Base-by-base conservation (phyloP, 768 basidiomycete species). In the Mycena haematopus region DNA sequence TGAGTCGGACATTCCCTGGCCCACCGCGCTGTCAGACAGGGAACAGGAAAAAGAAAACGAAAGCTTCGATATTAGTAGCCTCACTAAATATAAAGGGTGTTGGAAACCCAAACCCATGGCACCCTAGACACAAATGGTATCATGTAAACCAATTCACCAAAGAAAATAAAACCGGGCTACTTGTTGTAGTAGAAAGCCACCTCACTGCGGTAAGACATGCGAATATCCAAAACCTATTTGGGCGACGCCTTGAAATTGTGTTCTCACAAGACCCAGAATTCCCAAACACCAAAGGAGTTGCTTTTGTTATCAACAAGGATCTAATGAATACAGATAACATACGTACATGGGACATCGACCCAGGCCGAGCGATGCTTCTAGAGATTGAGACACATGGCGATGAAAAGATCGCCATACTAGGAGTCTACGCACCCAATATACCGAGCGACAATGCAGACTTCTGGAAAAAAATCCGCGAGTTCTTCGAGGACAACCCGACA, bases 351-450 rank as follows among this genome's bases (percentile, higher is more conserved):
- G 63, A 65, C n/a, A 29, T 69, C 14, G 57, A 69, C 1, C 59
- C 63, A 0, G 69, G 69, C 8, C 44, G 57, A 1, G 69, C 68
- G 3, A 3, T 67, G 6, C 44, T 47, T 0, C 3, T 65, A 1
- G 31, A 35, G 14, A 42, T 58, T 13, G 42, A 51, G 2, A 69
- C 65, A 65, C 68, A 69, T 46, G 15, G 38, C 2, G 45, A 13
- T 9, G 45, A 47, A 13, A 51, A 17, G 9, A n/a, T 69, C 2
- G 45, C 3, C 0, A 31, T 69, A 3, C 58, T 69, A 0, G 56
- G 36, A n/a, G 53, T 67, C 0, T 70, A 70, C 42, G 69, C 68
- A 35, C 69, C 68, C 2, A 69, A 65, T 22, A 56, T 29, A 11
- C 6, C n/a, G 11, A 17, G 13, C 8, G 62, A 70, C 8, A 70